Percentiles rank a stretch among this genome's conserved stretches.
Evolutionary conservation across 768 basidiomycete genomes (phyloP).

Genomic region (Arthromyces matolae): DNA sequence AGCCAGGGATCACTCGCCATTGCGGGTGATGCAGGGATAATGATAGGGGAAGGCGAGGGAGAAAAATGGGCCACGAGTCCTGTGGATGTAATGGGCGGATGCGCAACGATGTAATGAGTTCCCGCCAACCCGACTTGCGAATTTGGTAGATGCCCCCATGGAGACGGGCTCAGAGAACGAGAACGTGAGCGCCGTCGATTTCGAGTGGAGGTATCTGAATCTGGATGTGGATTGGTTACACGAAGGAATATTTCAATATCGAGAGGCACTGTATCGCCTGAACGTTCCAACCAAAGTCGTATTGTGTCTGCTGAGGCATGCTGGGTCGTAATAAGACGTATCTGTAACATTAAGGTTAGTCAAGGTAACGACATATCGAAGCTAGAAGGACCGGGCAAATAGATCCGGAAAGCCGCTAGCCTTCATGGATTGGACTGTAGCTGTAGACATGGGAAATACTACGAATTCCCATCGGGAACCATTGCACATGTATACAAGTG

Average conservation of each 20-base stretch:
- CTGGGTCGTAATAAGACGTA: conserved; percentile 69
- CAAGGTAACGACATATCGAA: too few species aligned
- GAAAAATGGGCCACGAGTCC: conserved; percentile 22
- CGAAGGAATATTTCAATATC: conserved; percentile 80
- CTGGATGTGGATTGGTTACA: conserved; percentile 32
- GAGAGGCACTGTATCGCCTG: conserved; percentile 64
- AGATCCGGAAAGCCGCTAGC: background rate
- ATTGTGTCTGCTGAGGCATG: conserved; percentile 73
- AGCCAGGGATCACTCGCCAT: conserved; percentile 36
- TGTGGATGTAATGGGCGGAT: conserved; percentile 24
- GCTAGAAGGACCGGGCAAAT: conserved; percentile 1
- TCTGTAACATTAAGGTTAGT: conserved; percentile 36
- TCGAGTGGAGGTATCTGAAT: conserved; percentile 20
- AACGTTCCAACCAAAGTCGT: conserved; percentile 79
- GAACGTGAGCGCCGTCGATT: conserved; percentile 24
- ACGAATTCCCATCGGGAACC: background rate
- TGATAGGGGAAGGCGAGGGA: conserved; percentile 40
- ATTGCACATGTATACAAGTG: background rate
- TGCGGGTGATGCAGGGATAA: conserved; percentile 43
- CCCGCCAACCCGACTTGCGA: conserved; percentile 25
- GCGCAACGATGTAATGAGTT: conserved; percentile 36
- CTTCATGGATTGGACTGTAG: background rate
- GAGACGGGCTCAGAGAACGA: conserved; percentile 25
- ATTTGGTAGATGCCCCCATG: conserved; percentile 33
- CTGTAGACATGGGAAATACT: background rate